Conservation (phyloP, 192 early-diverging fungal genomes). For the Coemansia interrupta region DNA sequence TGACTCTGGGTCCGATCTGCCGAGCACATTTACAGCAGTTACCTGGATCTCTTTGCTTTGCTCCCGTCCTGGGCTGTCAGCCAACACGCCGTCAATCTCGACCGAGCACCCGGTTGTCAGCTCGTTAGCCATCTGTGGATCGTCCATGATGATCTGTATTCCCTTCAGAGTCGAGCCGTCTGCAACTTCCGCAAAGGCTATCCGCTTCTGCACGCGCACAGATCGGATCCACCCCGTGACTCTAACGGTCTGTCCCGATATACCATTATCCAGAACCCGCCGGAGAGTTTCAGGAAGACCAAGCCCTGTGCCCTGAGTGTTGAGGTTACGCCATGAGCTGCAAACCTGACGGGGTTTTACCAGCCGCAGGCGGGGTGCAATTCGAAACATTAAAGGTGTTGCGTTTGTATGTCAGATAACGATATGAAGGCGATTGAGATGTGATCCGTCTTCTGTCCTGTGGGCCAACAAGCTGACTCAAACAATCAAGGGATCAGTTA, state of each 20-base stretch:
- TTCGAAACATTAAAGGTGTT: too few species aligned
- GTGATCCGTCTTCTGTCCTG: too few species aligned
- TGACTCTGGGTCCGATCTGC: slow-evolving; percentile 53
- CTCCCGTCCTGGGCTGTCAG: slow-evolving; percentile 64
- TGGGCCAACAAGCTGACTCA: too few species aligned
- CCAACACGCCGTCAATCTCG: slow-evolving; percentile 63
- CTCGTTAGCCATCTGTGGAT: slow-evolving; percentile 30
- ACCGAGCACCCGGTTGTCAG: slow-evolving; percentile 73
- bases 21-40: slow-evolving; percentile 19
- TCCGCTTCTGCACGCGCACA: slow-evolving; percentile 71
- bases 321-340: neutral
- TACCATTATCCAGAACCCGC: slow-evolving; percentile 15
- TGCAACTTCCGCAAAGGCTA: slow-evolving; percentile 72
- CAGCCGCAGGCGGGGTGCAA: too few species aligned
- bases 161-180: slow-evolving; percentile 73
- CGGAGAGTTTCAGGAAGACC: slow-evolving; percentile 31
- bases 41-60: slow-evolving; percentile 72
- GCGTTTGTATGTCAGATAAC: too few species aligned
- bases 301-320: neutral
- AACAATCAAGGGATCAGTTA: too few species aligned
- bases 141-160: slow-evolving; percentile 61
- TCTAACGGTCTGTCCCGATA: slow-evolving; percentile 18
- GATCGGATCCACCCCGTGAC: slow-evolving; percentile 77
- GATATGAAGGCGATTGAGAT: too few species aligned
- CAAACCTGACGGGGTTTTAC: neutral